Evolutionary conservation across 768 basidiomycete species (phyloP), one percentile per base, ranked within the genome.

Genomic region (Boletus patriciae): DNA sequence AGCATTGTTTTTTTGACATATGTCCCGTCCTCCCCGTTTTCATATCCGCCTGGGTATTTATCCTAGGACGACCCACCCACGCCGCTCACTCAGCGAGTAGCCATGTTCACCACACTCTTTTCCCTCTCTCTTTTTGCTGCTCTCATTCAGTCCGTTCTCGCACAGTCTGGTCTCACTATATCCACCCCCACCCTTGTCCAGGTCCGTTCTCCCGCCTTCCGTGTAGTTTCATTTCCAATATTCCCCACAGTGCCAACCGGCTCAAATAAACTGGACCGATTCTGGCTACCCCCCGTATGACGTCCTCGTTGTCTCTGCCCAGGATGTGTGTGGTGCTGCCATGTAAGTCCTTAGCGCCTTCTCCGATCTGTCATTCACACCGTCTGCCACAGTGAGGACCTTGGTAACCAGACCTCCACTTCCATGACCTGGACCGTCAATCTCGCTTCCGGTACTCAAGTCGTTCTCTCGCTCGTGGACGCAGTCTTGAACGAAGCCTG

Each of bases 21-120:
- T 46, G 23, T 21, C 25, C 19, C 29, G 27, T 40, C 31, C 34
- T 33, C 43, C 42, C 31, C 21, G 40, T 36, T 46, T 60, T 60
- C 62, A 63, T 63, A 66, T 61, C 59, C 61, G 59, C 13, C 3
- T 23, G 21, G 36, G 37, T 64, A 62, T 61, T 61, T 60, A 62
- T 53, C 40, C 49, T 29, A 15, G 42, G 11, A 40, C 46, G 31
- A 34, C 38, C 23, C 38, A 31, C 38, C 23, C 38, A 21, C 50
- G 25, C 60, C 38, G 34, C 61, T 40, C 10, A 31, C 31, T 31
- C 31, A 25, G 25, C 25, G 60, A 59, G 58, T 60, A 62, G 73
- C 71, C 74, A 92, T 92, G 90, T 85, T 85, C 81, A 76, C 83
- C 77, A 88, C 90, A 75, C 74, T 92, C 88, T 50, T 90, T 89